Base-by-base conservation (phyloP, 805 yeast species). In the Ogataea corticis region DNA sequence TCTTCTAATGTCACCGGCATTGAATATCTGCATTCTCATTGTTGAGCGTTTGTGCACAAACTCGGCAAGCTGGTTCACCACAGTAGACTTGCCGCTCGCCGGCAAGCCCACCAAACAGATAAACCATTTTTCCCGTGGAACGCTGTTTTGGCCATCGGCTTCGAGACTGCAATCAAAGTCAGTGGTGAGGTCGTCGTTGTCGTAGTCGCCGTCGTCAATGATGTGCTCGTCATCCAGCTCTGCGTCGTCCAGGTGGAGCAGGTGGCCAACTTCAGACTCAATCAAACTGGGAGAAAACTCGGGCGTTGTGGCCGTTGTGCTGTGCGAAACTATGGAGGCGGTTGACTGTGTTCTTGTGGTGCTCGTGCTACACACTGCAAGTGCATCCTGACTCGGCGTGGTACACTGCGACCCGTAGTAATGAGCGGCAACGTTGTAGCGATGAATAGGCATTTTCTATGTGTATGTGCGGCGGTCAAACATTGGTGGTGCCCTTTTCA, bases 51-150 rank as follows among this genome's bases (percentile, higher is more conserved):
- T 38, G 9, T 48, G 37, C 2, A 63, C 48, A 38, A 54, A 65
- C 16, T 59, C 47, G 33, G 49, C 52, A 12, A 66, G 51, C 28
- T 66, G 65, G 15, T 43, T 50, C 1, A 63, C 58, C 33, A 65
- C 58, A 1, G 69, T 61, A 3, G 96, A 87, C 66, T 92, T 92
- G 3, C 99, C 99, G 41, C 97, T 76, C 0, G 97, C 98, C 0
- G 98, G 98, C 12, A 85, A 65, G 0, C 99, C 99, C 4, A 94
- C 97, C 32, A 66, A 43, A 32, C 67, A 61, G 7, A 66, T 54
- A 7, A 61, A 56, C 63, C 63, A 63, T 41, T 66, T 66, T 35
- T 58, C 57, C 7, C 48, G 35, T 25, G 44, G 40, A 18, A 43
- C 41, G 41, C 37, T 38, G 3, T 34, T 34, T 2, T 41, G 27